A percentile compares a stretch with the other conserved stretches of the same genome.
These are phyloP conservation scores for Lactarius hatsudake DNA, from an alignment of 768 basidiomycete species.

Conservation along the genomic window DNA sequence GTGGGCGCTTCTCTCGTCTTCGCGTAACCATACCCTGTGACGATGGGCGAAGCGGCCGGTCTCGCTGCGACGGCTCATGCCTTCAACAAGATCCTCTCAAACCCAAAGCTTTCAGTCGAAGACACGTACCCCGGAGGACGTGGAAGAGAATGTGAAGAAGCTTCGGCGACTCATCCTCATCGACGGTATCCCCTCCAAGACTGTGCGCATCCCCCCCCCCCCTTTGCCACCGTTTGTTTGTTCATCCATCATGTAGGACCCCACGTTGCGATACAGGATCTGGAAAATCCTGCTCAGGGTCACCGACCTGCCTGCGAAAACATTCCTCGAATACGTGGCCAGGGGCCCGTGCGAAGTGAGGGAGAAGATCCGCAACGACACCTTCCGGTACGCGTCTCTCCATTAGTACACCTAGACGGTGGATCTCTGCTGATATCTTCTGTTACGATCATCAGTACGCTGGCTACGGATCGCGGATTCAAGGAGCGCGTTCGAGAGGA, in stretches of 20 bases:
- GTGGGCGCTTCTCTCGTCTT: constrained; percentile 11
- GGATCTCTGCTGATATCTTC: background rate
- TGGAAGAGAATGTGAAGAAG: constrained; percentile 84
- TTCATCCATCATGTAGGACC: constrained; percentile 48
- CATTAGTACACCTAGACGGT: background rate
- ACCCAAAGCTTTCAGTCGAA: constrained; percentile 64
- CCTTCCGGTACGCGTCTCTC: constrained; percentile 67
- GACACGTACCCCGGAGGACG: constrained; percentile 57
- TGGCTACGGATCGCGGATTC: constrained; percentile 97
- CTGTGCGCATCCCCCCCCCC: constrained; percentile 49
- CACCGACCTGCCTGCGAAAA: constrained; percentile 71
- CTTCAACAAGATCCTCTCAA: constrained; percentile 77
- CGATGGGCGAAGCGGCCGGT: constrained; percentile 14
- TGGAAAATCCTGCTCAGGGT: constrained; percentile 94
- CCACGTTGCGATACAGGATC: constrained; percentile 82
- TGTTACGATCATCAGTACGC: constrained; percentile 50
- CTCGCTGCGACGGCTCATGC: constrained; percentile 55
- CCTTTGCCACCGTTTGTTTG: background rate
- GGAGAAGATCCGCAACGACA: constrained; percentile 95
- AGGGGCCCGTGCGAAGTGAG: constrained; percentile 84
- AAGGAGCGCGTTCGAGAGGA: constrained; percentile 96
- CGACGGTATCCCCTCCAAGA: constrained; percentile 80
- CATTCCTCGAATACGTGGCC: constrained; percentile 73
- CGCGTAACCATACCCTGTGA: constrained; percentile 10
- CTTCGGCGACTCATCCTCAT: constrained; percentile 84